A percentile compares a stretch with the other conserved stretches of the same genome.
Evolutionary conservation across 176 grass and related monocot species (phyloP).

Genomic region (Luzula sylvatica): DNA sequence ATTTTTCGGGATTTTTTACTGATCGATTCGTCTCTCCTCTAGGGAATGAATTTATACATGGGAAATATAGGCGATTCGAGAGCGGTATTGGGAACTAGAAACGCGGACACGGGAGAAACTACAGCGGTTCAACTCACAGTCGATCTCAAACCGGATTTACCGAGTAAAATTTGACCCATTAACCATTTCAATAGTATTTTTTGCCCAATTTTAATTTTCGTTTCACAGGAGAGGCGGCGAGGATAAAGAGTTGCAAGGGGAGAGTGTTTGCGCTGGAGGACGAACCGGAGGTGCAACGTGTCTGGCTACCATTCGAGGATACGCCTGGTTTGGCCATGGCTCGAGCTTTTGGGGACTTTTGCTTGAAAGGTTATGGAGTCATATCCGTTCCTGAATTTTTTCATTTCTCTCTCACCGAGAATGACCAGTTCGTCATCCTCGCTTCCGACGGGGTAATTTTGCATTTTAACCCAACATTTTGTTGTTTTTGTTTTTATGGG

Average conservation of each 20-base stretch:
- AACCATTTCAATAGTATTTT: background rate
- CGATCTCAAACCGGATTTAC: conserved; percentile 95
- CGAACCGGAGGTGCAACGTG: conserved; percentile 90
- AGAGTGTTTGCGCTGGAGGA: conserved; percentile 93
- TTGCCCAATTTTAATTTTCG: background rate
- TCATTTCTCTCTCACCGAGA: conserved; percentile 59
- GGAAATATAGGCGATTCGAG: conserved; percentile 92
- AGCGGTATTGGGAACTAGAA: conserved; percentile 70
- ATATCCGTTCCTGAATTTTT: conserved; percentile 98
- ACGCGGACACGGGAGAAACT: conserved; percentile 32
- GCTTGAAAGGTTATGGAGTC: conserved; percentile 92
- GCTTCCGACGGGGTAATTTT: conserved; percentile 79
- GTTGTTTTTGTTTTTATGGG: conserved; percentile 1
- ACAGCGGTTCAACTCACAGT: conserved; percentile 71
- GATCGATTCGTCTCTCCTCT: conserved; percentile 13
- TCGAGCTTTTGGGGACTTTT: conserved; percentile 89
- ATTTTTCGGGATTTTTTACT: too few species aligned
- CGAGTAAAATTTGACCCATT: conserved; percentile 40
- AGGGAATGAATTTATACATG: conserved; percentile 79
- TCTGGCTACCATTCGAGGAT: conserved; percentile 92
- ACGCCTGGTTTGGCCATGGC: conserved; percentile 93
- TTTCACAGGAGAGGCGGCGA: conserved; percentile 66
- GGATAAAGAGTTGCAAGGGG: conserved; percentile 92
- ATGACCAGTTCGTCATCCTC: conserved; percentile 85
- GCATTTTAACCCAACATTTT: background rate